Evolutionary conservation across 2,329 filamentous ascomycete genomes (phyloP).

Genomic region (Exophiala aquamarina): DNA sequence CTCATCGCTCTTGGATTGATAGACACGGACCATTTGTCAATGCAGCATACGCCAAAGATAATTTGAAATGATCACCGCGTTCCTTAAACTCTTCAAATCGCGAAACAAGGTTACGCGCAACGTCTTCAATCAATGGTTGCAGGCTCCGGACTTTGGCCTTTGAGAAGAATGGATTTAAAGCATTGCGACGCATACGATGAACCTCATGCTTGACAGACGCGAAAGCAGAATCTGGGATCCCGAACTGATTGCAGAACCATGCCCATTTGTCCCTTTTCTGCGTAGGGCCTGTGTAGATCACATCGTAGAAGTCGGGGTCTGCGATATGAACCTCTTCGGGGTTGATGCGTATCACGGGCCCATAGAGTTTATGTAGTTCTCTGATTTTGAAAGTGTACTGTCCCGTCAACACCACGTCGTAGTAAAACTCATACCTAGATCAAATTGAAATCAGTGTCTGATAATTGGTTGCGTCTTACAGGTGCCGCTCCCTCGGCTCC

Average conservation of each 20-base stretch:
- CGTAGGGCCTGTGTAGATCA: conserved; percentile 31
- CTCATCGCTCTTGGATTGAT: background rate
- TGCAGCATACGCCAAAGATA: conserved; percentile 35
- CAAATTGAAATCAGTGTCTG: too few relatives aligned
- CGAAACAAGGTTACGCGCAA: conserved; percentile 24
- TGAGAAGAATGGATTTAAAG: conserved; percentile 27
- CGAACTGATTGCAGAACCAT: conserved; percentile 14
- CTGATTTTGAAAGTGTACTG: conserved; percentile 35
- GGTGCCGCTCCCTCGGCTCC: background rate
- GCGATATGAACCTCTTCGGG: conserved; percentile 35
- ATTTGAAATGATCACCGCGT: conserved; percentile 4
- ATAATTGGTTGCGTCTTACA: background rate
- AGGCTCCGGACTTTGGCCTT: conserved; percentile 20
- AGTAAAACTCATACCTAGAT: conserved; percentile 34
- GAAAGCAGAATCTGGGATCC: conserved; percentile 14
- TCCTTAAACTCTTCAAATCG: conserved; percentile 11
- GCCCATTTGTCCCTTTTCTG: conserved; percentile 30
- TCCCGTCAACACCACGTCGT: conserved; percentile 33
- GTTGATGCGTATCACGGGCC: conserved; percentile 37
- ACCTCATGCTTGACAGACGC: conserved; percentile 23
- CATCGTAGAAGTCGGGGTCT: conserved; percentile 34
- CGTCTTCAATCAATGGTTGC: conserved; percentile 29
- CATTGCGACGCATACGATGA: conserved; percentile 25
- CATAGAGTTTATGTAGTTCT: conserved; percentile 36
- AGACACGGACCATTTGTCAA: conserved; percentile 23